Conservation (phyloP, 2,329 filamentous ascomycete genomes). For the Epichloe brachyelytri region DNA sequence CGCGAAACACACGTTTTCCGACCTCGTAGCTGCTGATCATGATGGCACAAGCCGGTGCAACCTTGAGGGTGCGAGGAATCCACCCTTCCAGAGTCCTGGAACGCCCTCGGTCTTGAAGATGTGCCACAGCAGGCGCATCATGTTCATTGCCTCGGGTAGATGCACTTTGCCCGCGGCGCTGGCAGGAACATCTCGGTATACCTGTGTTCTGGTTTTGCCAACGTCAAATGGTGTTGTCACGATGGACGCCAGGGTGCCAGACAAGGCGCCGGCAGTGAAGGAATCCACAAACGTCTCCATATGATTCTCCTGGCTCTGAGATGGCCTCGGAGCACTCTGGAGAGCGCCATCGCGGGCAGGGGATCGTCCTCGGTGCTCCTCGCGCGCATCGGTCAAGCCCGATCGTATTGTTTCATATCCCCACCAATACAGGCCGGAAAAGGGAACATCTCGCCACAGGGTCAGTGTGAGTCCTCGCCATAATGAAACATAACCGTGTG, state of each 20-base stretch:
- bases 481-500: slow-evolving; percentile 65
- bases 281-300: slow-evolving; percentile 73
- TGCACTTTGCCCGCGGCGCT: slow-evolving; percentile 21
- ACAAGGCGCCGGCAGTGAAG: slow-evolving; percentile 73
- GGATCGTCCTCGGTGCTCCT: slow-evolving; percentile 31
- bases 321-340: slow-evolving; percentile 34
- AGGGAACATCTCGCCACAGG: slow-evolving; percentile 92
- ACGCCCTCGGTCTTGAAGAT: slow-evolving; percentile 80
- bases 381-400: slow-evolving; percentile 55
- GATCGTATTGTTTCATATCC: slow-evolving; percentile 81
- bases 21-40: slow-evolving; percentile 99
- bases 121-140: slow-evolving; percentile 75
- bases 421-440: slow-evolving; percentile 96
- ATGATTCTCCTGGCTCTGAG: slow-evolving; percentile 56
- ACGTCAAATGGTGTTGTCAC: slow-evolving; percentile 95
- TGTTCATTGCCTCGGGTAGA: slow-evolving; percentile 61
- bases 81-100: slow-evolving; percentile 74
- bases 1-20: slow-evolving; percentile 75
- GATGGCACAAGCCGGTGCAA: slow-evolving; percentile 92
- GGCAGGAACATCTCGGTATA: slow-evolving; percentile 47
- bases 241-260: slow-evolving; percentile 74
- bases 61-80: slow-evolving; percentile 83
- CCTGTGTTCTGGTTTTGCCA: slow-evolving; percentile 88
- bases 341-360: slow-evolving; percentile 24
- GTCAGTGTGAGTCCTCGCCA: slow-evolving; percentile 88